Evolutionary conservation across 1,139 yeast species (phyloP).

Genomic region (Magnusiomyces clavatus): DNA sequence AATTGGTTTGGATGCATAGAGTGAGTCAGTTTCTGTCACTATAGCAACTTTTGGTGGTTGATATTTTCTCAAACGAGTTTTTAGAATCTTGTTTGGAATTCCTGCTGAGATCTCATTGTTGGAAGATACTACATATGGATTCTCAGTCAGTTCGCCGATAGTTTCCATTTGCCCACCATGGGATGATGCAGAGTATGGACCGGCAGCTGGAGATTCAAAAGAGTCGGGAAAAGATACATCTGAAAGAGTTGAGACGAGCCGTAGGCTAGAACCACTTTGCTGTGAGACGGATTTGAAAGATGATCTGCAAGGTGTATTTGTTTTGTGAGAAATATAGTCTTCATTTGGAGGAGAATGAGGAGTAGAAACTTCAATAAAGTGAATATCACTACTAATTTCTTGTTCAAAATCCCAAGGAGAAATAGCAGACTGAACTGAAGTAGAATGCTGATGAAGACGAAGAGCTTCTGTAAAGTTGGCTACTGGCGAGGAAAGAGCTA

Average conservation of each 20-base stretch:
- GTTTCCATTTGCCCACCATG: too few species aligned
- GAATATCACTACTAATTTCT: not conserved
- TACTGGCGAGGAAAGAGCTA: constrained; percentile 1
- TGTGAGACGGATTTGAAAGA: too few species aligned
- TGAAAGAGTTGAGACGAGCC: too few species aligned
- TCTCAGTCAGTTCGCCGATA: too few species aligned
- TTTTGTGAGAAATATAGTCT: not conserved
- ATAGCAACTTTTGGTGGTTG: constrained; percentile 15
- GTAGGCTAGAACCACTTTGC: too few species aligned
- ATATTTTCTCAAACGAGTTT: constrained; percentile 9
- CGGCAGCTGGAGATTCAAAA: too few species aligned
- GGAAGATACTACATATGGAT: not conserved
- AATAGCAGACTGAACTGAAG: constrained; percentile 1
- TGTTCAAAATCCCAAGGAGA: constrained; percentile 6
- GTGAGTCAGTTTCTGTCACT: constrained; percentile 17
- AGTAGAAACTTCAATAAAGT: not conserved
- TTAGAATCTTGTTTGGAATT: constrained; percentile 11
- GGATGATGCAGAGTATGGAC: too few species aligned
- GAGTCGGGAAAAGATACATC: too few species aligned
- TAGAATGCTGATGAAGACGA: constrained; percentile 3
- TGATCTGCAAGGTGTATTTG: too few species aligned
- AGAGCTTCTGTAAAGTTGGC: constrained; percentile 1
- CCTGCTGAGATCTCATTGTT: constrained; percentile 10
- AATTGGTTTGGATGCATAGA: constrained; percentile 3
- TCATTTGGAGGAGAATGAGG: not conserved